phyloP scores from a whole-genome alignment of 1,284 basidiomycete genomes.

The Sporisorium scitamineum region DNA sequence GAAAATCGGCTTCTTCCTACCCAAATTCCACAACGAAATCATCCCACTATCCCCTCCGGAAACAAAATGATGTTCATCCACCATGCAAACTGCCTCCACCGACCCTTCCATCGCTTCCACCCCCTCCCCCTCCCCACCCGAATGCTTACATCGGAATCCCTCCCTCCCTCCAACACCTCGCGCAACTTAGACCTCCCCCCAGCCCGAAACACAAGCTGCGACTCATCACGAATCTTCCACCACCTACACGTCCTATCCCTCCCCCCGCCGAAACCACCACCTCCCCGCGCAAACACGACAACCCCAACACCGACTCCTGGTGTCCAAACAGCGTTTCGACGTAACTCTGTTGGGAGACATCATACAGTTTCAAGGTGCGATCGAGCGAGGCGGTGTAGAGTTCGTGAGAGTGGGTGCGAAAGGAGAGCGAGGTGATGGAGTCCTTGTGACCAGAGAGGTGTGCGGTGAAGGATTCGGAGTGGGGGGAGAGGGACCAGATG shows the following conservation, averaged over 20 bases:
- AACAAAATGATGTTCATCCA: conserved; percentile 91
- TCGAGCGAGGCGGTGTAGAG: conserved; percentile 87
- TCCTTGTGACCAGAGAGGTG: conserved; percentile 73
- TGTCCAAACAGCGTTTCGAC: conserved; percentile 98
- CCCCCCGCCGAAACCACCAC: conserved; percentile 88
- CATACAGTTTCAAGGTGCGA: conserved; percentile 90
- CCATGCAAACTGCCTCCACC: conserved; percentile 90
- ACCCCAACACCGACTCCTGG: conserved; percentile 83
- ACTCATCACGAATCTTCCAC: conserved; percentile 98
- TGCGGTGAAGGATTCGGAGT: conserved; percentile 75
- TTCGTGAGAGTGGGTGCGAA: conserved; percentile 81
- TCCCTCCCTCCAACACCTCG: conserved; percentile 77
- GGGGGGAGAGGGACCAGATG: conserved; percentile 50
- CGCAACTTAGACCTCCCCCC: conserved; percentile 78
- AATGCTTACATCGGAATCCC: too few relatives aligned
- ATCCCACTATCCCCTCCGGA: conserved; percentile 91
- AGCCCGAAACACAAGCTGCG: conserved; percentile 93
- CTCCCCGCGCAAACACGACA: conserved; percentile 86
- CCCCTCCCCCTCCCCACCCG: too few relatives aligned
- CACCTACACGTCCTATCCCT: conserved; percentile 90
- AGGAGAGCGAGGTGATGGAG: conserved; percentile 76
- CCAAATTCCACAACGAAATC: conserved; percentile 90
- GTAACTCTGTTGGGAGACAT: conserved; percentile 85
- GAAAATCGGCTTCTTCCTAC: conserved; percentile 95
- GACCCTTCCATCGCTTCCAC: conserved; percentile 80